Evolutionary conservation across 495 filamentous ascomycete genomes (phyloP), one percentile per base, ranked within the genome.

Genomic region (Sabuloglossum arenarium): DNA sequence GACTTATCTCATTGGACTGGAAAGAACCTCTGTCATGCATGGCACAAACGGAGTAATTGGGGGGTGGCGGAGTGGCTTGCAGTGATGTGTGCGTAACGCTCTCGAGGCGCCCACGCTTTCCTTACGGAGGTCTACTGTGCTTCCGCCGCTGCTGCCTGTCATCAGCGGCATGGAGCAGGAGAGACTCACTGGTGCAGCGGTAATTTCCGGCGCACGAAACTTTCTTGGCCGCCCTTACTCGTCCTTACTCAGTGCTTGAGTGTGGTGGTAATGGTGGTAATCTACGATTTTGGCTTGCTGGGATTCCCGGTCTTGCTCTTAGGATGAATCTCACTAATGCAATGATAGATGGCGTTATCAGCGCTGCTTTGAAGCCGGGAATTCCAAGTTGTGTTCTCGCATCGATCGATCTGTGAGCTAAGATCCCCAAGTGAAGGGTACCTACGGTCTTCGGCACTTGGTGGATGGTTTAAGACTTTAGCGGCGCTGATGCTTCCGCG

Each of bases 61-160:
- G 5, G 28, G 24, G 23, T 29, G 47, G 21, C 45, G 45, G 45
- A 49, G 47, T 51, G 47, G 47, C 47, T 51, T 51, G 47, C 21
- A 51, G 47, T 14, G 47, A 28, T 29, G 47, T 51, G 47, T 23
- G 12, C 28, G 23, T 30, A 51, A 28, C 28, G 47, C 47, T 51
- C 47, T 19, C 24, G 16, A 51, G 24, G 21, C 47, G 47, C 12
- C 16, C 6, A 30, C 47, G 47, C 12, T 14, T 29, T 29, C 24
- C 47, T 30, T 23, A 21, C 47, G 47, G 47, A 29, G 24, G 24
- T 30, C 28, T 51, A 23, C 47, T 23, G 47, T 51, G 25, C 47
- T 28, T 51, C 47, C 47, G 47, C 47, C 47, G 47, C 23, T 51
- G 47, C 47, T 51, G 47, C 47, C 14, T 30, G 47, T 29, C 47